Evolutionary conservation across 2,329 filamentous ascomycete species (phyloP), one percentile per base, ranked within the genome.

Genomic region (Colletotrichum sp.): DNA sequence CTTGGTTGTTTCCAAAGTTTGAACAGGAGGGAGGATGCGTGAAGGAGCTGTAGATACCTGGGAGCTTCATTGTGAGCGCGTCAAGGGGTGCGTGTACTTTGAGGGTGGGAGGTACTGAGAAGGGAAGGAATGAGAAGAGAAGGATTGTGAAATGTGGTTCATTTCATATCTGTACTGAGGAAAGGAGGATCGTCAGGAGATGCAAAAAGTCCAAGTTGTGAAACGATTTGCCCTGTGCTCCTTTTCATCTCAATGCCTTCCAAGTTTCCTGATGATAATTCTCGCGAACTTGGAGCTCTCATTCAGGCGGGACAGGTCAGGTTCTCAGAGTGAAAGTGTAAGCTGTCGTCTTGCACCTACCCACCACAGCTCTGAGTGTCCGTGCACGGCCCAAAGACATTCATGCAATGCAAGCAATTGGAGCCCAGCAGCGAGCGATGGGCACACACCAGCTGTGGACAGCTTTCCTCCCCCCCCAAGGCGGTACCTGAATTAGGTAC

Each of bases 1-100:
- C 12, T 30, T 62, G 59, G 18, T 34, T 62, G 8, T 59, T 26
- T 28, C 21, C 13, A 59, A 26, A 52, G 44, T 2, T 21, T 52
- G 4, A 21, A 13, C n/a, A 13, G 12, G 18, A 52, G n/a, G 44
- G 6, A 52, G 44, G 44, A 21, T 52, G 44, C 44, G n/a, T 52
- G 44, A 52, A 52, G 44, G 62, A 44, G n/a, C 30, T 49, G 49
- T 57, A 15, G 24, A 18, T 63, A 80, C 80, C 80, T 69, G 77
- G 55, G 60, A 77, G 69, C 69, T 78, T 79, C 81, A 82, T 82
- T 59, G 44, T 78, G 73, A 60, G 28, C 8, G 68, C 15, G 21
- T 26, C 24, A 67, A 24, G 55, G 39, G 57, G 39, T 24, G 16
- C 16, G 28, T 30, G 18, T 28, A 24, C 32, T n/a, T 52, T 36